Conservation (phyloP, 164 flowering plant species). For the Magnolia changhungtana region DNA sequence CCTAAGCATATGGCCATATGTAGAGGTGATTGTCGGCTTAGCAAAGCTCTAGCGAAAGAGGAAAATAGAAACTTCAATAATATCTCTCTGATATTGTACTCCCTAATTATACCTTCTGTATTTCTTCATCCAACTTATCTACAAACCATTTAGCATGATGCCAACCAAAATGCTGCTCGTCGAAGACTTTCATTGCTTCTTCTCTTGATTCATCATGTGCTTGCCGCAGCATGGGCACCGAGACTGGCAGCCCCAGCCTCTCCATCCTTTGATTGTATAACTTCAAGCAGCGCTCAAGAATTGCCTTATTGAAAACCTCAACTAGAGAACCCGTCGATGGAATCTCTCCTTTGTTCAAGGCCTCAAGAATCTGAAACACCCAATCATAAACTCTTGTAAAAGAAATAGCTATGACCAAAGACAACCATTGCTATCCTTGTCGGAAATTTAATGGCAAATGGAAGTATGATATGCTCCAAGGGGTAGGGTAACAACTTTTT, state of each 20-base stretch:
- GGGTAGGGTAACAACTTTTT: neutral
- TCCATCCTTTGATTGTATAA: constrained; percentile 66
- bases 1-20: neutral
- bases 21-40: neutral
- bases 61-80: neutral
- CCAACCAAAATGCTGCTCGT: constrained; percentile 89
- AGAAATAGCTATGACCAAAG: neutral
- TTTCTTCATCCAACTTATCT: constrained; percentile 60
- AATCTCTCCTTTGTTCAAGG: constrained; percentile 97
- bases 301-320: constrained; percentile 91
- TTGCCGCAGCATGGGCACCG: constrained; percentile 52
- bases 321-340: constrained; percentile 98
- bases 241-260: constrained; percentile 53
- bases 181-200: constrained; percentile 64
- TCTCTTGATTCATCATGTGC: constrained; percentile 50
- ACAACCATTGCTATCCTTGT: neutral
- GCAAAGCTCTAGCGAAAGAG: neutral
- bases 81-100: neutral
- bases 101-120: constrained; percentile 48
- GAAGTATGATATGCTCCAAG: neutral
- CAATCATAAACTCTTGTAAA: neutral
- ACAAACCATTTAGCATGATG: constrained; percentile 86
- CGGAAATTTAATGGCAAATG: neutral
- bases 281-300: constrained; percentile 84
- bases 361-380: constrained; percentile 80